A percentile compares a stretch with the other conserved stretches of the same genome.
Evolutionary conservation across 352 stramenopile genomes (phyloP).

Genomic region (Peronospora farinosa): DNA sequence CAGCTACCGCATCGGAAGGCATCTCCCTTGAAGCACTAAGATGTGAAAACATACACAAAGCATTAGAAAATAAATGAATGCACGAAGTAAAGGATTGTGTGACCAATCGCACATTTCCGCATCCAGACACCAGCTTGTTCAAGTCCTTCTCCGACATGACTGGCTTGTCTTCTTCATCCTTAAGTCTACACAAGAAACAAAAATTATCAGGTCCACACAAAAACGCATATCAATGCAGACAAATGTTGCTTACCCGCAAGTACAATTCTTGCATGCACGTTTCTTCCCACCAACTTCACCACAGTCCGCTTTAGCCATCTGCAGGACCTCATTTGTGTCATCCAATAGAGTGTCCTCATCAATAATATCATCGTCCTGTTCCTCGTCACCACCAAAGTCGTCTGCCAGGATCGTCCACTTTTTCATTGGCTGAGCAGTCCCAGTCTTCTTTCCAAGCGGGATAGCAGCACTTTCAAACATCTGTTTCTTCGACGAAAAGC

Average conservation of each 20-base stretch:
- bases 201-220: background rate
- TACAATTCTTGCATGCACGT: conserved; percentile 95
- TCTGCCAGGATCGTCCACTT: conserved; percentile 73
- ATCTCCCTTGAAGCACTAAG: conserved; percentile 93
- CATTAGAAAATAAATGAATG: background rate
- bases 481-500: conserved; percentile 64
- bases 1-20: conserved; percentile 95
- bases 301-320: conserved; percentile 63
- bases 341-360: conserved; percentile 82
- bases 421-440: conserved; percentile 32
- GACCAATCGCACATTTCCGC: conserved; percentile 57
- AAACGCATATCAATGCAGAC: background rate
- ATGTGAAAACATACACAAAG: conserved; percentile 5
- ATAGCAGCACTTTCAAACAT: conserved; percentile 48
- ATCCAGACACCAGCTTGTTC: conserved; percentile 72
- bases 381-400: conserved; percentile 50
- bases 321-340: conserved; percentile 75
- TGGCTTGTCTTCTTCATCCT: conserved; percentile 66
- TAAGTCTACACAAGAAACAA: conserved; percentile 32
- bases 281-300: conserved; percentile 84
- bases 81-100: background rate
- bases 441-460: conserved; percentile 40
- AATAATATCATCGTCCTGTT: conserved; percentile 67
- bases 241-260: conserved; percentile 76
- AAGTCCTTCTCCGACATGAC: conserved; percentile 70